Evolutionary conservation across 1,139 yeast genomes (phyloP).

Genomic region (Hyphopichia pseudoburtonii): DNA sequence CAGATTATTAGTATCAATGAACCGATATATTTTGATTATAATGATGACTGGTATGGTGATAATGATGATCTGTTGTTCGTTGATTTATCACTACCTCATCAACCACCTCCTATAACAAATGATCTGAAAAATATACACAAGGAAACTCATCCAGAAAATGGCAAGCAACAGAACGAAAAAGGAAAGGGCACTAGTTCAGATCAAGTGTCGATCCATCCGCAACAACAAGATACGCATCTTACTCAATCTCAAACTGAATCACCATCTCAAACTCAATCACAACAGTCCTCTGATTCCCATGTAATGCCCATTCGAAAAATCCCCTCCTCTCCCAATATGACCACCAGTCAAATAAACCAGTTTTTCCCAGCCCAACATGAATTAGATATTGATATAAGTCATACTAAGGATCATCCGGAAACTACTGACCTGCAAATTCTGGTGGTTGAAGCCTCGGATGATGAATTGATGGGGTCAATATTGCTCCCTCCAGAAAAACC

Average conservation of each 20-base stretch:
- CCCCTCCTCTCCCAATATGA: slow-evolving; percentile 19
- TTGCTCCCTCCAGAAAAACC: background rate
- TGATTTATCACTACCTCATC: slow-evolving; percentile 2
- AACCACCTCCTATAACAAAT: no score
- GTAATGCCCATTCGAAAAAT: slow-evolving; percentile 3
- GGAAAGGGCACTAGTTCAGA: no score
- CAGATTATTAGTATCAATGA: slow-evolving; percentile 3
- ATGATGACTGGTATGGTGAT: slow-evolving; percentile 13
- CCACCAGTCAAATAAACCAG: slow-evolving; percentile 10
- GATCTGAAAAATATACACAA: no score
- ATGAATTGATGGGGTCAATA: slow-evolving; percentile 1
- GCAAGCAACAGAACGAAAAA: no score
- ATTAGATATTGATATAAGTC: background rate
- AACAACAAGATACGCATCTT: no score
- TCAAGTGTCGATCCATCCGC: no score
- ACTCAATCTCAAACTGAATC: no score
- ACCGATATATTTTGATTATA: slow-evolving; percentile 26
- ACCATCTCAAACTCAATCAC: background rate
- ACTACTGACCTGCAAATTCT: slow-evolving; percentile 1
- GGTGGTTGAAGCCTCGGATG: slow-evolving; percentile 8
- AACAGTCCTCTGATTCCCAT: background rate
- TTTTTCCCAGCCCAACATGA: slow-evolving; percentile 3
- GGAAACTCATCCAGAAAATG: no score
- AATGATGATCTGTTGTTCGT: background rate
- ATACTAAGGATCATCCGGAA: no score